phyloP scores from a whole-genome alignment of 176 grass and related monocot genomes.

The Cymbopogon citratus region DNA sequence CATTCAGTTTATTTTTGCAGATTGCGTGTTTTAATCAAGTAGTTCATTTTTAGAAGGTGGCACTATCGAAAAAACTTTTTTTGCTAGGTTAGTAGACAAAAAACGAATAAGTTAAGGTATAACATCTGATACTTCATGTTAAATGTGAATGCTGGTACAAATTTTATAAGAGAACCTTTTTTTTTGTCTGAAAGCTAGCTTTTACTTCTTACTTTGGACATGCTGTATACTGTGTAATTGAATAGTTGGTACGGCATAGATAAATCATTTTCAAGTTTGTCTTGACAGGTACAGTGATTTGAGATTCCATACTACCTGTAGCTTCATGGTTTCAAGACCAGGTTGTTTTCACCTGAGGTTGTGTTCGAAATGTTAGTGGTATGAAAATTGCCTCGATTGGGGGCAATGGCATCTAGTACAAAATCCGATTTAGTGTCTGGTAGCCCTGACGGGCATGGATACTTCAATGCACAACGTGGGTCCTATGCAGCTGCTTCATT shows the following conservation, averaged over 20 bases:
- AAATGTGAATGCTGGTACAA: not conserved
- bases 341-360: constrained; percentile 5
- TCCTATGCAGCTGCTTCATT: constrained; percentile 48
- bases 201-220: not conserved
- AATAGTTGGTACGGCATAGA: not conserved
- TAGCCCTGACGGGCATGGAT: constrained; percentile 60
- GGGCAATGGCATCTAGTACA: constrained; percentile 59
- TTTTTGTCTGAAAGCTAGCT: constrained; percentile 1
- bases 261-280: not conserved
- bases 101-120: not conserved
- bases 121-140: not conserved
- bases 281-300: constrained; percentile 35
- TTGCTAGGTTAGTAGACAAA: not conserved
- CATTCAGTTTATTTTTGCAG: constrained; percentile 1
- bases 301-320: constrained; percentile 12
- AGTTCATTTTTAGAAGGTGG: not conserved
- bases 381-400: constrained; percentile 31
- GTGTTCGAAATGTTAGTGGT: constrained; percentile 20
- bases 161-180: not conserved
- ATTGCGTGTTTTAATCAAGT: not conserved
- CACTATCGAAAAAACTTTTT: not conserved
- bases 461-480: constrained; percentile 53
- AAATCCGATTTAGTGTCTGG: constrained; percentile 69
- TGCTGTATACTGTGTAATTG: not conserved
- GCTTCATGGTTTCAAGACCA: constrained; percentile 39